Conservation (phyloP, 1,284 basidiomycete species). For the Ganoderma lingzhi region DNA sequence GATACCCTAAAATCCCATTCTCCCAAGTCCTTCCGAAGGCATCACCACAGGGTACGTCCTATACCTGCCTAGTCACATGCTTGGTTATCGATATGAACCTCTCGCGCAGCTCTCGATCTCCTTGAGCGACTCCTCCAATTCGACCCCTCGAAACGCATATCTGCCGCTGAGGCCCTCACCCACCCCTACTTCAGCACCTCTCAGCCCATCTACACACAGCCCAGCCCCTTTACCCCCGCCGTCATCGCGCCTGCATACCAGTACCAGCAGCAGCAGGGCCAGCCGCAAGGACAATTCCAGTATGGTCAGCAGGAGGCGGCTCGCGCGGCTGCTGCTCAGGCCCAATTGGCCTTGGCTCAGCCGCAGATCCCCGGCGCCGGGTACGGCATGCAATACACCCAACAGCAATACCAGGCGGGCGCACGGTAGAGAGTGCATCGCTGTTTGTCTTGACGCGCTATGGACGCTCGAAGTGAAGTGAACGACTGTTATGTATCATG, state of each 20-base stretch:
- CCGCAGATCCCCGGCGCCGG: conserved; percentile 47
- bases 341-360: conserved; percentile 45
- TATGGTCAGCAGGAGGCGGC: conserved; percentile 53
- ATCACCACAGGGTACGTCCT: conserved; percentile 77
- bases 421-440: neutral
- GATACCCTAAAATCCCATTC: conserved; percentile 92
- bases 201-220: conserved; percentile 52
- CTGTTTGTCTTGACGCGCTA: neutral
- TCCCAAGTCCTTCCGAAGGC: conserved; percentile 93
- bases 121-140: conserved; percentile 97
- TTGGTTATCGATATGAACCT: neutral
- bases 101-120: conserved; percentile 82
- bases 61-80: too few relatives aligned
- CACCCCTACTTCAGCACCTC: conserved; percentile 92
- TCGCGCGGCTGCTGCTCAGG: conserved; percentile 43
- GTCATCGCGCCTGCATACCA: conserved; percentile 77
- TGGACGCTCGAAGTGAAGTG: conserved; percentile 3
- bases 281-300: conserved; percentile 46
- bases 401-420: conserved; percentile 23
- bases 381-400: conserved; percentile 40
- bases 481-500: conserved; percentile 12
- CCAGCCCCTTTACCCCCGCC: conserved; percentile 56
- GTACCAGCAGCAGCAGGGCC: conserved; percentile 68
- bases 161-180: conserved; percentile 90
- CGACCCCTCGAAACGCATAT: conserved; percentile 92